Evolutionary conservation across 306 rosid species (phyloP).

Genomic region (barrel medic (Medicago truncatula)): MtrunA17r5.0-ANR NC_053044.1:55282501-55283000

Average conservation of each 20-base stretch:
- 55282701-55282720: constrained; percentile 99
- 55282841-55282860: constrained; percentile 76
- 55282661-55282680: constrained; percentile 78
- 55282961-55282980: constrained; percentile 80
- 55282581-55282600: constrained; percentile 77
- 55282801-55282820: constrained; percentile 87
- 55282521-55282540: constrained; percentile 88
- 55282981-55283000: constrained; percentile 70
- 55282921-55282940: constrained; percentile 73
- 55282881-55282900: constrained; percentile 85
- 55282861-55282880: constrained; percentile 75
- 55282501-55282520: constrained; percentile 73
- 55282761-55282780: constrained; percentile 92
- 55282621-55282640: constrained; percentile 72
- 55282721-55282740: constrained; percentile 84
- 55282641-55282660: constrained; percentile 79
- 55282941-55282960: constrained; percentile 70
- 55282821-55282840: constrained; percentile 90
- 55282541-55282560: constrained; percentile 77
- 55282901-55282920: constrained; percentile 59
- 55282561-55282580: constrained; percentile 61
- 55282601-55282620: constrained; percentile 85
- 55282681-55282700: constrained; percentile 89
- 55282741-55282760: constrained; percentile 79
- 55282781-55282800: constrained; percentile 83